phyloP scores from a whole-genome alignment of 2,329 filamentous ascomycete species.

The Ophiostoma himal-ulmi region DNA sequence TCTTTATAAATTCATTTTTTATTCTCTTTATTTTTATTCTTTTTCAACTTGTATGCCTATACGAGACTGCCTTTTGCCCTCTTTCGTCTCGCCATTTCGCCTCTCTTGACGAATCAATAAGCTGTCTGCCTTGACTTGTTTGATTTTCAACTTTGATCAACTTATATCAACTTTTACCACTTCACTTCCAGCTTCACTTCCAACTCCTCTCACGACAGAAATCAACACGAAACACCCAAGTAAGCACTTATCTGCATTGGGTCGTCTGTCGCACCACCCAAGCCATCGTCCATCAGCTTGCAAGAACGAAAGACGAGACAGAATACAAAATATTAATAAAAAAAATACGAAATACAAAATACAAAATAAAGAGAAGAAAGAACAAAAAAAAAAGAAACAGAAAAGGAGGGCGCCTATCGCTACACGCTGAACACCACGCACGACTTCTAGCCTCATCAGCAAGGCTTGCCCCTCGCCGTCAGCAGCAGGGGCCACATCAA shows the following conservation, averaged over 20 bases:
- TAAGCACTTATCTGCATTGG: conserved; percentile 23
- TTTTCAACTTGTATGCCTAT: not conserved
- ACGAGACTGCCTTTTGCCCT: not conserved
- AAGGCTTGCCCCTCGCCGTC: not conserved
- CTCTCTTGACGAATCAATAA: not conserved
- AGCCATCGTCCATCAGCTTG: not conserved
- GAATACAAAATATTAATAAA: not conserved
- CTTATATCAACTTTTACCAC: not conserved
- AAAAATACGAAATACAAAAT: no score
- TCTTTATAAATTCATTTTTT: not conserved
- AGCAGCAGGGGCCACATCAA: not conserved
- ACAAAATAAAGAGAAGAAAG: no score
- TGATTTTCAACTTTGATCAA: not conserved
- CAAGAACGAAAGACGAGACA: not conserved
- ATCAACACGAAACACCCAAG: conserved; percentile 7
- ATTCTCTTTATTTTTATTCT: not conserved
- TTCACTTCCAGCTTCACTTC: not conserved
- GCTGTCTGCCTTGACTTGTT: not conserved
- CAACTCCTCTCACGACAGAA: not conserved
- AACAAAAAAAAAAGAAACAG: no score
- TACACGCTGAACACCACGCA: not conserved
- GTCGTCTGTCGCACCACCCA: conserved; percentile 13
- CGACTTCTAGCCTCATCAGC: not conserved
- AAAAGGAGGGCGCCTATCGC: not conserved
- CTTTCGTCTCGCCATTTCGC: not conserved